Conservation (phyloP, 1,284 basidiomycete genomes). For the Agaricales sp. region DNA sequence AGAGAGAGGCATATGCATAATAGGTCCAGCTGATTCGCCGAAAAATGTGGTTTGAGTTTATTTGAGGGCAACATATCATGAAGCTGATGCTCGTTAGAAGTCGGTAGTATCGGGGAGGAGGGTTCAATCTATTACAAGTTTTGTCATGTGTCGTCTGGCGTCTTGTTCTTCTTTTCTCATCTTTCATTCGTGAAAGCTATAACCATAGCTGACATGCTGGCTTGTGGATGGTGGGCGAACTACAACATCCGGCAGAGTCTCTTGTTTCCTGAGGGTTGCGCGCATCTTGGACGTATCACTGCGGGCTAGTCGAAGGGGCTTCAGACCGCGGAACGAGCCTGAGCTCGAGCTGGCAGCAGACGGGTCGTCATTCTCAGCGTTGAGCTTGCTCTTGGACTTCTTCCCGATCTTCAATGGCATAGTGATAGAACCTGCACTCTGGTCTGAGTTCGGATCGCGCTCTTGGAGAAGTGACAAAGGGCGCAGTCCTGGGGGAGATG, state of each 20-base stretch:
- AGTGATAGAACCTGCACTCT: slow-evolving; percentile 8
- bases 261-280: slow-evolving; percentile 29
- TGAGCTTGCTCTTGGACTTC: slow-evolving; percentile 31
- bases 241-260: slow-evolving; percentile 33
- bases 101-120: no score
- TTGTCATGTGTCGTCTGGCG: no score
- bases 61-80: background rate
- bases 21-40: no score
- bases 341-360: slow-evolving; percentile 12
- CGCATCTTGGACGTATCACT: slow-evolving; percentile 54
- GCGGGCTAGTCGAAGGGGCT: slow-evolving; percentile 44
- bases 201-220: no score
- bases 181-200: no score
- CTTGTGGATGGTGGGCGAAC: slow-evolving; percentile 31
- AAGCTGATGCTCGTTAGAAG: background rate
- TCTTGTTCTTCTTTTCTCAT: no score
- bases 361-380: slow-evolving; percentile 34
- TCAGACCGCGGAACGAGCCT: slow-evolving; percentile 25
- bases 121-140: no score
- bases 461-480: slow-evolving; percentile 55
- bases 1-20: no score
- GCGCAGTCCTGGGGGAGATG: slow-evolving; percentile 34
- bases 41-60: no score
- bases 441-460: slow-evolving; percentile 30
- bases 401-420: slow-evolving; percentile 28